Evolutionary conservation across 768 basidiomycete species (phyloP).

Genomic region (Pleurotus djamor): DNA sequence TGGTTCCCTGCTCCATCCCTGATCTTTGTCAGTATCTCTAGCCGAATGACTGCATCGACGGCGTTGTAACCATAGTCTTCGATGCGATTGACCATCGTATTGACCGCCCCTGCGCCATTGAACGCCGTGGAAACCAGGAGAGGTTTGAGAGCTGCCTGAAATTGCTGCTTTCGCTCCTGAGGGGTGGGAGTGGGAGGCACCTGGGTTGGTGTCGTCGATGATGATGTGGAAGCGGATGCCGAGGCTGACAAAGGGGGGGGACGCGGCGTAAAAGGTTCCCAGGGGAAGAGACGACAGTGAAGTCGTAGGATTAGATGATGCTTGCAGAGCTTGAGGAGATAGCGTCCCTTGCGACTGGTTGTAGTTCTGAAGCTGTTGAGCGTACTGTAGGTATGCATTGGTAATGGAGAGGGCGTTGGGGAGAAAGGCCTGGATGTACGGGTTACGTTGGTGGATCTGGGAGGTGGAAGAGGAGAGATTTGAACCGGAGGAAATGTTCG

Average conservation of each 20-base stretch:
- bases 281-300: constrained; percentile 31
- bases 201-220: constrained; percentile 7
- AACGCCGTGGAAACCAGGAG: constrained; percentile 58
- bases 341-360: constrained; percentile 57
- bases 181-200: constrained; percentile 31
- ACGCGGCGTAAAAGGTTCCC: constrained; percentile 23
- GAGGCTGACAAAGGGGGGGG: constrained; percentile 1
- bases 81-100: constrained; percentile 55
- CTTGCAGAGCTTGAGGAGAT: constrained; percentile 68
- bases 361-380: constrained; percentile 31
- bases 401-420: constrained; percentile 37
- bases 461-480: constrained; percentile 33
- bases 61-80: constrained; percentile 60
- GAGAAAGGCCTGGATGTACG: constrained; percentile 6
- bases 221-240: constrained; percentile 6
- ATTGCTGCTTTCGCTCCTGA: constrained; percentile 54
- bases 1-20: constrained; percentile 83
- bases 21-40: constrained; percentile 79
- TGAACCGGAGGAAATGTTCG: constrained; percentile 25
- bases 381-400: constrained; percentile 29
- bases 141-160: constrained; percentile 51
- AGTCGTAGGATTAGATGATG: constrained; percentile 38
- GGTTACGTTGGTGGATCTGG: constrained; percentile 26
- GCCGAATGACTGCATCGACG: constrained; percentile 60
- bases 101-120: constrained; percentile 68